phyloP scores from a whole-genome alignment of 345 rosid genomes.

The Camelina hispida region DNA sequence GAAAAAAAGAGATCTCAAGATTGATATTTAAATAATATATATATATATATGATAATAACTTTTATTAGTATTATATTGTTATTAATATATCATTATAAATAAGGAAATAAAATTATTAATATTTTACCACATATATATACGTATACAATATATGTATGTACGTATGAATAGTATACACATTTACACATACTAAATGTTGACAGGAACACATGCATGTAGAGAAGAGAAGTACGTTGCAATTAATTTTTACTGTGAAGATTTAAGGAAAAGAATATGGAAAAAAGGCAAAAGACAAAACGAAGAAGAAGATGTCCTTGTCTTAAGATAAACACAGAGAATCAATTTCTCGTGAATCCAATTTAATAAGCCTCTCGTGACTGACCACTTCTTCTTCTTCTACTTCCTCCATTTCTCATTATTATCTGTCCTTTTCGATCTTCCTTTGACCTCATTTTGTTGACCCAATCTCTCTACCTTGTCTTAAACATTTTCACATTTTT shows the following conservation, averaged over 20 bases:
- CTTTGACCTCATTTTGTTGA: conserved; percentile 36
- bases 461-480: conserved; percentile 20
- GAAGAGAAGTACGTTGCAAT: conserved; percentile 7
- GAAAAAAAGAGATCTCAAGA: no score
- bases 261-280: background rate
- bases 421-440: conserved; percentile 40
- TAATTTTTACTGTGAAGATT: background rate
- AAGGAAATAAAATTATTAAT: no score
- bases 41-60: no score
- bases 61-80: no score
- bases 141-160: no score
- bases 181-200: background rate
- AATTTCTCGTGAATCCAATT: conserved; percentile 40
- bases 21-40: no score
- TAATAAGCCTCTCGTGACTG: conserved; percentile 42
- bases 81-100: no score
- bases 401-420: conserved; percentile 18
- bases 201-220: conserved; percentile 29
- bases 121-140: no score
- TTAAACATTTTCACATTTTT: conserved; percentile 19
- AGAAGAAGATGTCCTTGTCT: conserved; percentile 36
- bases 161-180: no score
- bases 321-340: conserved; percentile 35
- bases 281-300: conserved; percentile 36
- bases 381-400: conserved; percentile 27